Base-by-base conservation (phyloP, 1,284 basidiomycete species). In the Cryptococcus jaspeensis region DNA sequence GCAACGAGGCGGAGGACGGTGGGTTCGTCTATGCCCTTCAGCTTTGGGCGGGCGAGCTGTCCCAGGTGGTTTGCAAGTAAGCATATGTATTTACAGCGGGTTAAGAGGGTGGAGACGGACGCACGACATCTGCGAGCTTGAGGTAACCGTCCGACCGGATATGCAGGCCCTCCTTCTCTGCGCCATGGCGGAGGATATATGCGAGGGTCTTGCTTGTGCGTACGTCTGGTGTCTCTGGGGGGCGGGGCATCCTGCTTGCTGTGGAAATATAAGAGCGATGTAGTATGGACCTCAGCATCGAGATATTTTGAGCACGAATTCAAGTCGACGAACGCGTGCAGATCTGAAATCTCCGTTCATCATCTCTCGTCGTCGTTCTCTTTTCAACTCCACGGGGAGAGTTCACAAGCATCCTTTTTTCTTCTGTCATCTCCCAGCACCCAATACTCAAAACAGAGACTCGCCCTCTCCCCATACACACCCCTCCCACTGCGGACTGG, bases 101-200 rank as follows among this genome's bases (percentile, higher is more conserved):
- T 39, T 13, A 39, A 39, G 20, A 42, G 22, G 40, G 22, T n/a
- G 40, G 40, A 42, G 22, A 42, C 8, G 22, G 54, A 83, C 87
- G 66, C 66, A 92, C 90, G 60, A 92, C 77, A 59, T 91, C 88
- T 1, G 78, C 73, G 0, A 93, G 85, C 58, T 81, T 81, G 0
- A 92, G 83, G 69, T 84, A 94, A 1, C 92, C 92, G 74, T 94
- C 92, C 2, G 81, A 66, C 3, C 91, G 84, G 77, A 94, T 87
- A 2, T 79, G 66, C 1, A 96, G 77, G 0, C 85, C 83, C 67
- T 93, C 88, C 52, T 85, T 84, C 63, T 85, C 80, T 0, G 90
- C 89, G 0, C 89, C 90, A 75, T 95, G 92, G 3, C 91, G 83
- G 5, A 95, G 81, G 25, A 95, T 82, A 81, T 89, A 94, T 0